Evolutionary conservation across 192 early-diverging fungal species (phyloP).

Genomic region (Coemansia javaensis): DNA sequence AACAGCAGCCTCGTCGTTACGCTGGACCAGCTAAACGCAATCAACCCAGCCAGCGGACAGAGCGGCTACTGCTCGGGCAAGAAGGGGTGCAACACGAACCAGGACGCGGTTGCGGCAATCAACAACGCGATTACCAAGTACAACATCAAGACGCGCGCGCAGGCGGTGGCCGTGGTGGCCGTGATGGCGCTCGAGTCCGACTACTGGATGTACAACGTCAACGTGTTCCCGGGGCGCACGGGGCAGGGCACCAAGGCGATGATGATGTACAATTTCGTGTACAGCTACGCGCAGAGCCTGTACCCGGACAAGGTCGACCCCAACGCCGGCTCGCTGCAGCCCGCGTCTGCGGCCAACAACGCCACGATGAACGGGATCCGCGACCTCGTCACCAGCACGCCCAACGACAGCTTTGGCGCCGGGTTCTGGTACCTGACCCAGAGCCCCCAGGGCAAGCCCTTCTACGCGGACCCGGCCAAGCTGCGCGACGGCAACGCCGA

Average conservation of each 20-base stretch:
- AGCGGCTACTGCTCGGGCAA: too few species aligned
- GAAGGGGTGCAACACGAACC: too few species aligned
- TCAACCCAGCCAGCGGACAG: too few species aligned
- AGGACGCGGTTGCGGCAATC: slow-evolving; percentile 10
- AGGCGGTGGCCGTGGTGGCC: slow-evolving; percentile 28
- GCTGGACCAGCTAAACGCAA: too few species aligned
- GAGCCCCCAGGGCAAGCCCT: slow-evolving; percentile 9
- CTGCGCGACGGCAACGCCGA: slow-evolving; percentile 31
- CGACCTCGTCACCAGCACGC: slow-evolving; percentile 22
- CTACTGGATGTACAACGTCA: slow-evolving; percentile 29
- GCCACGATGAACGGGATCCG: slow-evolving; percentile 18
- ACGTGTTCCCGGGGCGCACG: slow-evolving; percentile 10
- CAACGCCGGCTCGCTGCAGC: not conserved
- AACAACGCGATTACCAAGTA: slow-evolving; percentile 26
- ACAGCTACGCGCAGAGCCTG: slow-evolving; percentile 16
- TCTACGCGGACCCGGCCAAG: slow-evolving; percentile 12
- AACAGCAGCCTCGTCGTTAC: too few species aligned
- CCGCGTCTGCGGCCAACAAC: not conserved
- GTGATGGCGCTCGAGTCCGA: slow-evolving; percentile 25
- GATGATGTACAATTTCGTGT: slow-evolving; percentile 19
- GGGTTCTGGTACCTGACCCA: slow-evolving; percentile 42
- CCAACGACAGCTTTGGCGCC: slow-evolving; percentile 48
- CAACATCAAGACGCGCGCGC: slow-evolving; percentile 11
- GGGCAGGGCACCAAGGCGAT: slow-evolving; percentile 31
- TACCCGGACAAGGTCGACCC: slow-evolving; percentile 6